Evolutionary conservation across 2,329 filamentous ascomycete species (phyloP).

Genomic region (Laburnicola sp.): DNA sequence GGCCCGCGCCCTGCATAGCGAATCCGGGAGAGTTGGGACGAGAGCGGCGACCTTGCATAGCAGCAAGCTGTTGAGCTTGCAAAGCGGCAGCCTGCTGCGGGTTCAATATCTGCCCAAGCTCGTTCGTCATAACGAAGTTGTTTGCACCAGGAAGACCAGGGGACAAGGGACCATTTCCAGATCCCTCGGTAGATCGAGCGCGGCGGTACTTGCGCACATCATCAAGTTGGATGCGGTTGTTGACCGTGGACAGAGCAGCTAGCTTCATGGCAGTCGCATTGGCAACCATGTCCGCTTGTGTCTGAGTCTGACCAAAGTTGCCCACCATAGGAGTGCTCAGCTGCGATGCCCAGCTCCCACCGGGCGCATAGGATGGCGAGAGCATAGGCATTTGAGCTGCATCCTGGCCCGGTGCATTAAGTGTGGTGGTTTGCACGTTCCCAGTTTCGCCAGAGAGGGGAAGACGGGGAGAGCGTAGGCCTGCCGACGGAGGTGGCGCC

Average conservation of each 20-base stretch:
- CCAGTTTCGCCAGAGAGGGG: conserved; percentile 65
- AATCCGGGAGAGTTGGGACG: conserved; percentile 88
- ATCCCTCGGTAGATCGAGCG: conserved; percentile 80
- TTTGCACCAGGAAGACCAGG: conserved; percentile 64
- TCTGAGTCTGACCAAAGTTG: conserved; percentile 69
- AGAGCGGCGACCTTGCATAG: conserved; percentile 78
- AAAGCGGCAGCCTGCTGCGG: conserved; percentile 56
- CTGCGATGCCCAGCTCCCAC: conserved; percentile 98
- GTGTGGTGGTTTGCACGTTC: conserved; percentile 80
- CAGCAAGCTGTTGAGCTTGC: conserved; percentile 77
- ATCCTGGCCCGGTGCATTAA: conserved; percentile 71
- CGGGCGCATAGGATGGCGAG: conserved; percentile 74
- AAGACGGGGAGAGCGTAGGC: conserved; percentile 78
- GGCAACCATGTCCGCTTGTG: conserved; percentile 95
- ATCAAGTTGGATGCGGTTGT: conserved; percentile 95
- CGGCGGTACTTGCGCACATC: conserved; percentile 96
- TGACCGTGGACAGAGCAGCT: conserved; percentile 93
- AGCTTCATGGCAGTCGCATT: conserved; percentile 99
- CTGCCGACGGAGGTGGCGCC: conserved; percentile 75
- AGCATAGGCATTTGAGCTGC: conserved; percentile 76
- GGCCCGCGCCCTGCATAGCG: conserved; percentile 66
- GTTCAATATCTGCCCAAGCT: conserved; percentile 83
- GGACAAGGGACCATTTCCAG: conserved; percentile 64
- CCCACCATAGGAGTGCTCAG: conserved; percentile 95
- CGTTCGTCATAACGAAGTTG: conserved; percentile 92